Percentiles rank a stretch among this genome's conserved stretches.
phyloP scores from a whole-genome alignment of 306 rosid genomes.

The Mimosa bimucronata region DNA sequence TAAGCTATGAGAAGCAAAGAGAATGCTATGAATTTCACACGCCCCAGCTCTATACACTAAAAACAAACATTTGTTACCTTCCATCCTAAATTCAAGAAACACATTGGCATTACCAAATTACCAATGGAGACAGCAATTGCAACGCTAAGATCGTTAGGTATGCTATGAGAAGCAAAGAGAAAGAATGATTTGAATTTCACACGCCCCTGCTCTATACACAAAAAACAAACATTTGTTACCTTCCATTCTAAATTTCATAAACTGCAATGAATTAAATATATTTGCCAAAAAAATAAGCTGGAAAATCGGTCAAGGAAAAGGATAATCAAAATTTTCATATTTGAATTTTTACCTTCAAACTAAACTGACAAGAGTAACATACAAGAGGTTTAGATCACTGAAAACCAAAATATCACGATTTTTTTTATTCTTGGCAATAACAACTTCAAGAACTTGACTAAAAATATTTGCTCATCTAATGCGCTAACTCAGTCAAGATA shows the following conservation, averaged over 20 bases:
- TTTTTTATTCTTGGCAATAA: neutral
- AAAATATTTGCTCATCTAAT: neutral
- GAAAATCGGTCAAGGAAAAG: neutral
- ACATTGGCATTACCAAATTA: no score
- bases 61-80: neutral
- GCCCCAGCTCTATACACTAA: neutral
- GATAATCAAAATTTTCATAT: neutral
- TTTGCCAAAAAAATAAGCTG: neutral
- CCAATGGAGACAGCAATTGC: no score
- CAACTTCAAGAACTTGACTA: neutral
- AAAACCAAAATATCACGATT: slow-evolving; percentile 18
- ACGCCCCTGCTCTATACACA: neutral
- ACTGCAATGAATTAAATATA: neutral
- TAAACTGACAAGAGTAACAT: slow-evolving; percentile 23
- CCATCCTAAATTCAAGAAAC: neutral
- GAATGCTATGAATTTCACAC: neutral
- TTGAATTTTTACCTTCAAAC: neutral
- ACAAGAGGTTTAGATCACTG: neutral
- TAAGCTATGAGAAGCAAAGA: no score
- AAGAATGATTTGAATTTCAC: neutral
- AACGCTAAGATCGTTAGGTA: no score
- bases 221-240: neutral
- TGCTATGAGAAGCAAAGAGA: no score
- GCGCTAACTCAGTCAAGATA: slow-evolving; percentile 63
- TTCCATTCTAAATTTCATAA: neutral